Evolutionary conservation across 257 asterid genomes (phyloP).

Genomic region (Dorcoceras hygrometricum): DNA sequence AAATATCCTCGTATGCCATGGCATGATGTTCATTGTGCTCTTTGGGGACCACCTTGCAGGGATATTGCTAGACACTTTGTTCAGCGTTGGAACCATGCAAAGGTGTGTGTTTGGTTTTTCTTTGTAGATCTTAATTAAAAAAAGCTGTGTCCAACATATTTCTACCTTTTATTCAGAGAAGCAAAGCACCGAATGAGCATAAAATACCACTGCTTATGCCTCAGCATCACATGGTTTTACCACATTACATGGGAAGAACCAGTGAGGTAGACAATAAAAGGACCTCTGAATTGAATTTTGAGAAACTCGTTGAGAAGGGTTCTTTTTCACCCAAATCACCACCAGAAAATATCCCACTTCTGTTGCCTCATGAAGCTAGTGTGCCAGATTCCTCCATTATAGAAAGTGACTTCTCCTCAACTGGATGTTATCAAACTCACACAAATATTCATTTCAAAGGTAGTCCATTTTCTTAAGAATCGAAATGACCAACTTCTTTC

Average conservation of each 20-base stretch:
- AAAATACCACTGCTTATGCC: slow-evolving; percentile 90
- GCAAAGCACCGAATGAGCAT: slow-evolving; percentile 82
- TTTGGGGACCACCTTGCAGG: slow-evolving; percentile 98
- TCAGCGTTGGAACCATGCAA: slow-evolving; percentile 99
- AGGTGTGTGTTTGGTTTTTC: slow-evolving; percentile 44
- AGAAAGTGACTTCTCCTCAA: slow-evolving; percentile 34
- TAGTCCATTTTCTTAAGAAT: slow-evolving; percentile 23
- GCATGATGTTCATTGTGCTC: slow-evolving; percentile 98
- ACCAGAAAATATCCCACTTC: slow-evolving; percentile 73
- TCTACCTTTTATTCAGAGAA: slow-evolving; percentile 54
- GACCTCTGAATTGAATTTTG: slow-evolving; percentile 32
- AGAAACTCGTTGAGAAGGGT: slow-evolving; percentile 39
- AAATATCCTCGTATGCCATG: slow-evolving; percentile 98
- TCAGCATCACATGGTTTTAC: slow-evolving; percentile 96
- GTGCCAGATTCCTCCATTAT: slow-evolving; percentile 32
- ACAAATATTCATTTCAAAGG: slow-evolving; percentile 28
- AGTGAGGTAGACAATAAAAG: slow-evolving; percentile 39
- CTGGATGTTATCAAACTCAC: slow-evolving; percentile 25
- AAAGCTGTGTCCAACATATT: slow-evolving; percentile 31
- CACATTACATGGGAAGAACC: slow-evolving; percentile 93
- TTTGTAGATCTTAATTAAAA: slow-evolving; percentile 1
- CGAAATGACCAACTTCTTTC: slow-evolving; percentile 14
- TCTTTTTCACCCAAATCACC: slow-evolving; percentile 65
- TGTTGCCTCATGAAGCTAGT: slow-evolving; percentile 82
- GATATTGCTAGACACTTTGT: slow-evolving; percentile 93